Percentiles rank a stretch among this genome's conserved stretches.
phyloP scores from a whole-genome alignment of 2,329 filamentous ascomycete genomes.

The Fonsecaea nubica region DNA sequence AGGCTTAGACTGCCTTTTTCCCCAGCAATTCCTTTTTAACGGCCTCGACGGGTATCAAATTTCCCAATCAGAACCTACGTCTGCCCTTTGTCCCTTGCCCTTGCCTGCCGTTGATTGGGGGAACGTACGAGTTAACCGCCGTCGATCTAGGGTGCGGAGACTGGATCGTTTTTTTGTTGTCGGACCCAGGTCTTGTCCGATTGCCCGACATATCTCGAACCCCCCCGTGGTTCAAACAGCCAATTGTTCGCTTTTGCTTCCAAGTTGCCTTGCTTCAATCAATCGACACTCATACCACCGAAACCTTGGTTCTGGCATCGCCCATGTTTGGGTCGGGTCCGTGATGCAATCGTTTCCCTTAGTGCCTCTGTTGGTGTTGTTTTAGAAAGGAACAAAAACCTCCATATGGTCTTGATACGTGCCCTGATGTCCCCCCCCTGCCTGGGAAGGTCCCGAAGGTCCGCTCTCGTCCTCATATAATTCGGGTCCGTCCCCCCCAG shows the following conservation, averaged over 20 bases:
- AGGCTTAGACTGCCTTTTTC: slow-evolving; percentile 8
- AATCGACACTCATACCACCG: neutral
- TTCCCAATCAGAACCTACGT: neutral
- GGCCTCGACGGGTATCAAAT: neutral
- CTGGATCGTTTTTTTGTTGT: neutral
- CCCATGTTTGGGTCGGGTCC: neutral
- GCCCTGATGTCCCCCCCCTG: too few relatives aligned
- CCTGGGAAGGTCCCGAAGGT: neutral
- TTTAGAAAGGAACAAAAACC: neutral
- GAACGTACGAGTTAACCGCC: neutral
- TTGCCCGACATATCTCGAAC: slow-evolving; percentile 18
- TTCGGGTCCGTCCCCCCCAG: neutral
- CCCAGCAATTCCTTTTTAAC: slow-evolving; percentile 5
- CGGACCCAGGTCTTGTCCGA: slow-evolving; percentile 25
- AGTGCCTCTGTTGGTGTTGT: slow-evolving; percentile 4
- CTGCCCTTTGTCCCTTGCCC: too few relatives aligned
- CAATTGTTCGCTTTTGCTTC: too few relatives aligned
- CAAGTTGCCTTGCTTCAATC: neutral
- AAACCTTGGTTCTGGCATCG: neutral
- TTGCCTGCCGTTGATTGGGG: too few relatives aligned
- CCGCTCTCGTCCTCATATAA: neutral
- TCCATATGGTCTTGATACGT: too few relatives aligned
- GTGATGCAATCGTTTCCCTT: slow-evolving; percentile 4
- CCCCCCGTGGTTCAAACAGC: too few relatives aligned
- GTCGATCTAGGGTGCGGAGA: slow-evolving; percentile 5